Evolutionary conservation across 768 basidiomycete species (phyloP).

Genomic region (Lenzites betulinus): DNA sequence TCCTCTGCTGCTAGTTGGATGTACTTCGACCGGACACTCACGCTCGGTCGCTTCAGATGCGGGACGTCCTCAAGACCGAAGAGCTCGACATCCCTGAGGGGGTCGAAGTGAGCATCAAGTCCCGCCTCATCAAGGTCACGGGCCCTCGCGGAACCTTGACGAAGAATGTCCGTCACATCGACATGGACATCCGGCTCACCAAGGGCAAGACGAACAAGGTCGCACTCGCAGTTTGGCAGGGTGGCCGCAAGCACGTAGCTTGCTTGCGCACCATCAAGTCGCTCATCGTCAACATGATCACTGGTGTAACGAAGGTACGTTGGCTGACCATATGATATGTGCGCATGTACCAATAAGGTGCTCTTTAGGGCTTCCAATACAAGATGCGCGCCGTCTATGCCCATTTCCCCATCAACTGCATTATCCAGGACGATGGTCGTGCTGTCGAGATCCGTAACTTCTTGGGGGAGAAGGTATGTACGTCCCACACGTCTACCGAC

Average conservation of each 20-base stretch:
- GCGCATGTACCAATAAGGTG: neutral
- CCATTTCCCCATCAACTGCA: slow-evolving; percentile 99
- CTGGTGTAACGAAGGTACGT: slow-evolving; percentile 88
- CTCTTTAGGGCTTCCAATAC: slow-evolving; percentile 92
- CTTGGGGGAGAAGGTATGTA: slow-evolving; percentile 84
- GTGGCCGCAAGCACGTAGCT: slow-evolving; percentile 96
- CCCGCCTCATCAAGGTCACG: slow-evolving; percentile 87
- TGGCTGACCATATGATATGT: neutral
- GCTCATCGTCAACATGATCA: slow-evolving; percentile 96
- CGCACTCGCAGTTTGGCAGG: slow-evolving; percentile 96
- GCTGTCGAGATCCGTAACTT: slow-evolving; percentile 93
- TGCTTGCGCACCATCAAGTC: slow-evolving; percentile 96
- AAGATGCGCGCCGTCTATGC: slow-evolving; percentile 99
- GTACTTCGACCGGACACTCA: slow-evolving; percentile 27
- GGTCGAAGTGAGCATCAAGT: slow-evolving; percentile 86
- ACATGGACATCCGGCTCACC: slow-evolving; percentile 89
- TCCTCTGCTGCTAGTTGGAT: slow-evolving; percentile 37
- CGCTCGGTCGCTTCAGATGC: slow-evolving; percentile 60
- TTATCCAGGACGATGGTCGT: slow-evolving; percentile 76
- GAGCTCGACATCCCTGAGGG: slow-evolving; percentile 86
- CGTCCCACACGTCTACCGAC: neutral
- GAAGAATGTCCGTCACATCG: slow-evolving; percentile 90
- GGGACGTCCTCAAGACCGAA: slow-evolving; percentile 92
- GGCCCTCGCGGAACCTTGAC: slow-evolving; percentile 92
- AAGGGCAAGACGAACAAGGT: slow-evolving; percentile 82